Percentiles rank a stretch among this genome's conserved stretches.
phyloP scores from a whole-genome alignment of 345 rosid species.

The Aurinia saxatilis region DNA sequence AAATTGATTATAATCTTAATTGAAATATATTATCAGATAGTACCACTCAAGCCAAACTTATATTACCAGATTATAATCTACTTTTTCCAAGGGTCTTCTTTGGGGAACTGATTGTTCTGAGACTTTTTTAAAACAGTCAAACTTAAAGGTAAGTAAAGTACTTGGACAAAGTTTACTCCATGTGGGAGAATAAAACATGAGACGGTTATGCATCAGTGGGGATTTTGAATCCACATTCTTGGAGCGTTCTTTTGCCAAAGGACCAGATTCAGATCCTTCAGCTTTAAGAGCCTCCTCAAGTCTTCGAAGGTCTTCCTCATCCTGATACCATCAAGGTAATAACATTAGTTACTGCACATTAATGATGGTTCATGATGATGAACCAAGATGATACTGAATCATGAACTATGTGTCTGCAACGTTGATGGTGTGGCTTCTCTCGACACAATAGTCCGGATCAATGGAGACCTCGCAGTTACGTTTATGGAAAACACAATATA shows the following conservation, averaged over 20 bases:
- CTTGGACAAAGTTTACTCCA: neutral
- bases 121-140: conserved; percentile 28
- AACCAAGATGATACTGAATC: too few species aligned
- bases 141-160: conserved; percentile 28
- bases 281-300: conserved; percentile 23
- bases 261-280: conserved; percentile 23
- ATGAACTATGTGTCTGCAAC: too few species aligned
- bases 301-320: conserved; percentile 34
- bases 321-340: conserved; percentile 25
- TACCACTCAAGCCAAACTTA: too few species aligned
- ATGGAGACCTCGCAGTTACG: too few species aligned
- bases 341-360: neutral
- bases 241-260: conserved; percentile 22
- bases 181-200: conserved; percentile 14
- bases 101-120: conserved; percentile 47
- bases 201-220: conserved; percentile 22
- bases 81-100: conserved; percentile 33
- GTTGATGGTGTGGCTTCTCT: too few species aligned
- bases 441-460: too few species aligned
- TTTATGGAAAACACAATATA: too few species aligned
- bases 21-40: too few species aligned
- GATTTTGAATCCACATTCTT: conserved; percentile 29
- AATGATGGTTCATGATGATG: neutral
- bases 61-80: too few species aligned
- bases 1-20: too few species aligned